Evolutionary conservation across 495 filamentous ascomycete genomes (phyloP).

Genomic region (Penicillium atrosanguineum): DNA sequence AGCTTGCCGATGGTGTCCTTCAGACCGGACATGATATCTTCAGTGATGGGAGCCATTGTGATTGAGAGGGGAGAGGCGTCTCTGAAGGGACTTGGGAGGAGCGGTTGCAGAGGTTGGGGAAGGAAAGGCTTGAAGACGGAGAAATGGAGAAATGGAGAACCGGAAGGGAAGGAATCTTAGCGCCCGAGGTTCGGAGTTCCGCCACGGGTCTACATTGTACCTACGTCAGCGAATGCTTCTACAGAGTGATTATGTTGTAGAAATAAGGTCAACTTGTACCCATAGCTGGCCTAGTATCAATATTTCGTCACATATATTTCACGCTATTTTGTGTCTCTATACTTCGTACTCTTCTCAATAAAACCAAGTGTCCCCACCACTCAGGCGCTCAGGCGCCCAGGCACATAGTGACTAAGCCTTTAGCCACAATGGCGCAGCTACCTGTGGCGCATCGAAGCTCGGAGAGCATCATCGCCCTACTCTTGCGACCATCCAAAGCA

Average conservation of each 20-base stretch:
- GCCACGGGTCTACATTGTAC: constrained; percentile 1
- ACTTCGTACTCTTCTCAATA: neutral
- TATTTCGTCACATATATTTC: neutral
- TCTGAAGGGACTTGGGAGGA: constrained; percentile 3
- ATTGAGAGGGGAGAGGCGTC: constrained; percentile 16
- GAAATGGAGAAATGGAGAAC: constrained; percentile 36
- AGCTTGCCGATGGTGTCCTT: constrained; percentile 78
- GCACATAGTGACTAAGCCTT: constrained; percentile 15
- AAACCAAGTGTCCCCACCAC: neutral
- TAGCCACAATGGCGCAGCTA: constrained; percentile 19
- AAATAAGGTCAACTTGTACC: neutral
- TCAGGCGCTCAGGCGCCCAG: neutral
- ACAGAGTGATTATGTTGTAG: neutral
- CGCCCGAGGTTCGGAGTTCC: constrained; percentile 31
- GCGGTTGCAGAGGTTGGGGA: constrained; percentile 21
- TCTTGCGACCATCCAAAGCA: constrained; percentile 13
- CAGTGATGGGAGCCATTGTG: constrained; percentile 82
- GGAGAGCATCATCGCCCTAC: constrained; percentile 27
- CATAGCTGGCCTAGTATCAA: neutral
- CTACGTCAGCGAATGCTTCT: neutral
- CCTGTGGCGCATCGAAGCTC: constrained; percentile 22
- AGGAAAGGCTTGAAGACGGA: constrained; percentile 24
- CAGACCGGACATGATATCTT: constrained; percentile 70
- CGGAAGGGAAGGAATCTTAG: constrained; percentile 34
- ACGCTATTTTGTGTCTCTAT: neutral